A percentile compares a stretch with the other conserved stretches of the same genome.
These are phyloP conservation scores for Tillandsia leiboldiana DNA, from an alignment of 176 grass and related monocot genomes.

Conservation along the genomic window DNA sequence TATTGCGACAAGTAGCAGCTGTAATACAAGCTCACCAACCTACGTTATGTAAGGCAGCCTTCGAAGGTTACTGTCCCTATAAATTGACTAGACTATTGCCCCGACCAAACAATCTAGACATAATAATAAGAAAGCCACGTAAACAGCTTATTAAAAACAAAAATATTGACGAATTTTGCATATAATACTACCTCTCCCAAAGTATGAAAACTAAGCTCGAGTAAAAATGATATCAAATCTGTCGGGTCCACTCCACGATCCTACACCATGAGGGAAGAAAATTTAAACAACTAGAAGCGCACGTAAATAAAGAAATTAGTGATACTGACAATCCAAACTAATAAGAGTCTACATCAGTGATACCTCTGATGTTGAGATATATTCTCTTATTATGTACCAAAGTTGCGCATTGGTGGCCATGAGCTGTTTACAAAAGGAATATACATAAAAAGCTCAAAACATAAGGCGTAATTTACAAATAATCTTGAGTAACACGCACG, in stretches of 20 bases:
- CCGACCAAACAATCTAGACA: too few species aligned
- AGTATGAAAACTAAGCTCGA: slow-evolving; percentile 93
- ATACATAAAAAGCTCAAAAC: slow-evolving; percentile 20
- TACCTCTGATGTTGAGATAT: slow-evolving; percentile 93
- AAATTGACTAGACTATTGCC: too few species aligned
- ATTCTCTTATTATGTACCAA: slow-evolving; percentile 99
- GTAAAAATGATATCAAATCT: slow-evolving; percentile 86
- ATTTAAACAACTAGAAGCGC: slow-evolving; percentile 13
- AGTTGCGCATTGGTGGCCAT: slow-evolving; percentile 95
- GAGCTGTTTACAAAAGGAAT: slow-evolving; percentile 42
- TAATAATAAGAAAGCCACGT: neutral
- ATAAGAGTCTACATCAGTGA: slow-evolving; percentile 1
- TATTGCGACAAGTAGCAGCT: too few species aligned
- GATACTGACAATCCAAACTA: neutral
- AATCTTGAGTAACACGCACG: slow-evolving; percentile 30
- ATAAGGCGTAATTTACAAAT: slow-evolving; percentile 9
- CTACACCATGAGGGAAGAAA: slow-evolving; percentile 30
- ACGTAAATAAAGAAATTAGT: slow-evolving; percentile 8
- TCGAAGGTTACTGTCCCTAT: too few species aligned
- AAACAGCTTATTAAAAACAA: neutral
- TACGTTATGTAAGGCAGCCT: too few species aligned
- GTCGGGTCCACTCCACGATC: slow-evolving; percentile 83
- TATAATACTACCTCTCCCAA: slow-evolving; percentile 50
- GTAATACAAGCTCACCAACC: too few species aligned
- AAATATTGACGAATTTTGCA: neutral